Percentiles rank a stretch among this genome's conserved stretches.
Conservation (phyloP, 78 protist genomes). For the Polysphondylium violaceum region DNA sequence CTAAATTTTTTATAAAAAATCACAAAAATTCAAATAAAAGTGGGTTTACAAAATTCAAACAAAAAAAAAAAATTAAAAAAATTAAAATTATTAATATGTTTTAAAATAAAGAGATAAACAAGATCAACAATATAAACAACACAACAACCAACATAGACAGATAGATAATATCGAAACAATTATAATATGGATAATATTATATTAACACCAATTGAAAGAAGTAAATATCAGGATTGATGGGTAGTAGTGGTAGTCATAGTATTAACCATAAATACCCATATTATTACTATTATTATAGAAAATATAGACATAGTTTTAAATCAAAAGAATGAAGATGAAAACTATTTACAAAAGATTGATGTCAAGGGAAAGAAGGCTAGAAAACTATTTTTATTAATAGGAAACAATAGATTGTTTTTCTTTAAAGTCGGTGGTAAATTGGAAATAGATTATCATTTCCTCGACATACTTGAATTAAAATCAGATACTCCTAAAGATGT, state of each 20-base stretch:
- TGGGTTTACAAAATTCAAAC: too few species aligned
- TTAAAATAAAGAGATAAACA: too few species aligned
- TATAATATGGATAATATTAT: too few species aligned
- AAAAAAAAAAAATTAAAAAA: conserved; percentile 17
- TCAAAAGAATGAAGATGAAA: conserved; percentile 69
- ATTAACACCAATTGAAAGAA: conserved; percentile 1
- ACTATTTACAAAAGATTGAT: conserved; percentile 44
- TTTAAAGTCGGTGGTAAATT: conserved; percentile 75
- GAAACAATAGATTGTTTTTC: conserved; percentile 59
- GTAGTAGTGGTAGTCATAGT: neutral
- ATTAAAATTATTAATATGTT: neutral
- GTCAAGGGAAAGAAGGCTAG: conserved; percentile 71
- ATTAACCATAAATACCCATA: neutral
- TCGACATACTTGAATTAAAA: conserved; percentile 50
- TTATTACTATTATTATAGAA: conserved; percentile 21
- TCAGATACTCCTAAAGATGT: conserved; percentile 57
- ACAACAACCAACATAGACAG: too few species aligned
- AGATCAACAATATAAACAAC: too few species aligned
- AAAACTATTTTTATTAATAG: conserved; percentile 51
- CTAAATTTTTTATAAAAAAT: too few species aligned
- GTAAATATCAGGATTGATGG: neutral
- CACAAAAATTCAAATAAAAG: too few species aligned
- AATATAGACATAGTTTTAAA: conserved; percentile 43
- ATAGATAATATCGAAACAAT: too few species aligned
- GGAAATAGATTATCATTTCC: conserved; percentile 51